Evolutionary conservation across 2,329 filamentous ascomycete genomes (phyloP), one percentile per base, ranked within the genome.

Genomic region (Penicillium janthinellum): DNA sequence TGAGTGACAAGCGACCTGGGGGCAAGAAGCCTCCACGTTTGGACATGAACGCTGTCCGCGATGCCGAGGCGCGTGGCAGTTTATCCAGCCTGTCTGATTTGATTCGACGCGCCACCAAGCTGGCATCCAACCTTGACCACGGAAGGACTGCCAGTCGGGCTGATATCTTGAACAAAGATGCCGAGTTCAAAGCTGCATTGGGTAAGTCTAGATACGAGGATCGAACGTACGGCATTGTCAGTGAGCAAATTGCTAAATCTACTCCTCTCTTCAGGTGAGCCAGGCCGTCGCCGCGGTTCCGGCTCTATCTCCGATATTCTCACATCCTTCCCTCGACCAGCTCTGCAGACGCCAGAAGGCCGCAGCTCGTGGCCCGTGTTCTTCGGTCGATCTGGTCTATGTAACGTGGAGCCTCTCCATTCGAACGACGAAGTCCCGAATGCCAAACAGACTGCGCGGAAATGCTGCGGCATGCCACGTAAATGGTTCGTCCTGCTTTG

Each of bases 41-140:
- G 4, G 88, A 97, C 71, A 89, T 97, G 25, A 88, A 93, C 70
- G 90, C 90, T 4, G 90, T 96, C 3, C 85, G 87, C 64, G 87
- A 89, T 54, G 90, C 91, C 15, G 92, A 97, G 75, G 86, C 89
- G 1, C 86, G 95, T 70, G 93, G 92, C 4, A 97, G 93, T 73
- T 82, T 96, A 64, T 98, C 95, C 1, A 97, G 93, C 76, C 80
- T 99, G 60, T 90, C 93, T 0, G 95, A 98, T 73, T 80, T 99
- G 61, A 98, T 99, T 66, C 85, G 87, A 70, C 86, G 95, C 67
- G 95, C 95, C 11, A 98, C 94, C 0, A 87, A 87, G 65, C 80
- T 98, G 39, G 94, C 93, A 15, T 86, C 91, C 0, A 92, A 96
- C 76, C 88, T 99, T 59, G 94, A 98, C 69, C 88, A 88, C 65